Percentiles rank a stretch among this genome's conserved stretches.
Evolutionary conservation across 2,329 filamentous ascomycete genomes (phyloP).

Genomic region (Phoma sp.): DNA sequence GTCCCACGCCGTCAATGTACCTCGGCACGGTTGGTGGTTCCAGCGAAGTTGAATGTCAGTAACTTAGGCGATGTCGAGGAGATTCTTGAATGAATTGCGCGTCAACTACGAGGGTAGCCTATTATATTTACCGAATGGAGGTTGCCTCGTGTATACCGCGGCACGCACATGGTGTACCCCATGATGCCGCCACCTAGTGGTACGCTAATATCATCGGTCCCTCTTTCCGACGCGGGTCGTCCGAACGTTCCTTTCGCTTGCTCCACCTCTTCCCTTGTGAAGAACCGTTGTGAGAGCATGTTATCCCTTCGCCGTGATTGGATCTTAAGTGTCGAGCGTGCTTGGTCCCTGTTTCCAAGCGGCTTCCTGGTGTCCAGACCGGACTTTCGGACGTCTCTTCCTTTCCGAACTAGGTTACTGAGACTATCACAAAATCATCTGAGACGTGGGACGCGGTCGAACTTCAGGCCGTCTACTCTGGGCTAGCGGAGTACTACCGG

Average conservation of each 20-base stretch:
- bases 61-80: not conserved
- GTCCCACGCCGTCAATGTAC: not conserved
- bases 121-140: not conserved
- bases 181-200: constrained; percentile 7
- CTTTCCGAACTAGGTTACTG: not conserved
- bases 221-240: constrained; percentile 7
- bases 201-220: constrained; percentile 2
- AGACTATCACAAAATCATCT: not conserved
- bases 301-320: not conserved
- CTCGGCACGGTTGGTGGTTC: not conserved
- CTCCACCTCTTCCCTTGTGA: not conserved
- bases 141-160: not conserved
- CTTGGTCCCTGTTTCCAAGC: not conserved
- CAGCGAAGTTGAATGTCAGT: not conserved
- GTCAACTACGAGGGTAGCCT: not conserved
- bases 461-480: constrained; percentile 2
- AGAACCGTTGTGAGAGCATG: not conserved
- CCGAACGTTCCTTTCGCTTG: not conserved
- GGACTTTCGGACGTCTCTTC: not conserved
- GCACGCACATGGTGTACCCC: constrained; percentile 8
- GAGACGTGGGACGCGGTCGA: not conserved
- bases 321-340: not conserved
- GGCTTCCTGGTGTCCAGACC: not conserved
- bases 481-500: not conserved
- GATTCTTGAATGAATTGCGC: not conserved